Conservation (phyloP, 2,329 filamentous ascomycete genomes). For the Fusarium sp. region DNA sequence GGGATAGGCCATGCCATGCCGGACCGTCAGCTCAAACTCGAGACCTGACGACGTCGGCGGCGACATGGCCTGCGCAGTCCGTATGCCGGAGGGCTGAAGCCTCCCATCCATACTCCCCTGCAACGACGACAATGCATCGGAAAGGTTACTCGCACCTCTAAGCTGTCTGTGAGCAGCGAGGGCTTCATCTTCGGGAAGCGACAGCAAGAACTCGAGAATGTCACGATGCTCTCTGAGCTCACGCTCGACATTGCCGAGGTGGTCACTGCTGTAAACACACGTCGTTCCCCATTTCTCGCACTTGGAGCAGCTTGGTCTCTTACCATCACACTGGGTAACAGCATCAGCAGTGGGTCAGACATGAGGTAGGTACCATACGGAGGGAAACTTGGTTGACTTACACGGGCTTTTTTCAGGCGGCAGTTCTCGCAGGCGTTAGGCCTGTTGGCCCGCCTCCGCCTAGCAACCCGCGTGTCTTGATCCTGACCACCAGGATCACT, state of each 20-base stretch:
- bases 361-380: background rate
- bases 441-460: constrained; percentile 16
- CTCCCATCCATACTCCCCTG: constrained; percentile 25
- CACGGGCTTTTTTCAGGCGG: constrained; percentile 26
- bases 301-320: constrained; percentile 18
- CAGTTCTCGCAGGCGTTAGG: constrained; percentile 28
- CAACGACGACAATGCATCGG: constrained; percentile 11
- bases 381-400: background rate
- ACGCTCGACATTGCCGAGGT: constrained; percentile 14
- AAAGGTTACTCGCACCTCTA: background rate
- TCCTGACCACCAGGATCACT: background rate
- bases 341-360: constrained; percentile 14
- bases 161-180: constrained; percentile 3
- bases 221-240: constrained; percentile 23
- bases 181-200: constrained; percentile 10
- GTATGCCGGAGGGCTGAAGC: constrained; percentile 16
- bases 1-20: constrained; percentile 27
- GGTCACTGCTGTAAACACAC: constrained; percentile 22
- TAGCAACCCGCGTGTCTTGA: constrained; percentile 7
- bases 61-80: constrained; percentile 5
- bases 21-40: constrained; percentile 34
- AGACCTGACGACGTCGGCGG: constrained; percentile 27
- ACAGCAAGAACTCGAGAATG: constrained; percentile 15
- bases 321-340: constrained; percentile 15
- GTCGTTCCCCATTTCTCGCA: constrained; percentile 15